Conservation (phyloP, 441 rosid genomes). For the Erodium moschatum region DNA sequence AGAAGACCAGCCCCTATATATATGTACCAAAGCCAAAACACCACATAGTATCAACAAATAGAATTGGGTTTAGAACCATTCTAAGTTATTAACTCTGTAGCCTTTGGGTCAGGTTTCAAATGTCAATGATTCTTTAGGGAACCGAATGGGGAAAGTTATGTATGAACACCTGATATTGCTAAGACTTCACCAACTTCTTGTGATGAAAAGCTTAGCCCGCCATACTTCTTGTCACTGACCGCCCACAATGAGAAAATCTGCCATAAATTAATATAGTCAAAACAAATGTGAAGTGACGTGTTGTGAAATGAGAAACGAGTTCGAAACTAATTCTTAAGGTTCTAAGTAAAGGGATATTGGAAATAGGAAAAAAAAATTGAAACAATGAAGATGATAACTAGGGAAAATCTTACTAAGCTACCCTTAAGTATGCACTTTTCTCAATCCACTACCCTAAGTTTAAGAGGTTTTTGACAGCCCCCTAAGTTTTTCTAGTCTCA, state of each 20-base stretch:
- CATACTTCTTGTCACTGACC: constrained; percentile 39
- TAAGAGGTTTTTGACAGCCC: no score
- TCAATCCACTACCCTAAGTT: no score
- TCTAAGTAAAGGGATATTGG: not conserved
- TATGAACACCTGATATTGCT: constrained; percentile 37
- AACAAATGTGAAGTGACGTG: not conserved
- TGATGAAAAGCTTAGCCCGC: constrained; percentile 48
- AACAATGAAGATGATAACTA: no score
- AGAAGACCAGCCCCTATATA: constrained; percentile 43
- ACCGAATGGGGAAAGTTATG: constrained; percentile 5
- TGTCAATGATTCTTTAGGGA: not conserved
- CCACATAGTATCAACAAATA: not conserved
- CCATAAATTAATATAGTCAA: not conserved
- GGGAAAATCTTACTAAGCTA: no score
- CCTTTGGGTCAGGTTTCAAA: not conserved
- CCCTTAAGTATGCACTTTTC: no score
- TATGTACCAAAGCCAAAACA: constrained; percentile 4
- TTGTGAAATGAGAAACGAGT: not conserved
- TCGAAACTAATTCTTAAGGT: not conserved
- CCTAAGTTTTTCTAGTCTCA: no score
- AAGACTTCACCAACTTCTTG: constrained; percentile 51
- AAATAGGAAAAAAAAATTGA: not conserved
- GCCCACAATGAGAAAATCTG: constrained; percentile 57
- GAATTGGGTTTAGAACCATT: not conserved
- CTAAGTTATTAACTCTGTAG: not conserved